Evolutionary conservation across 805 yeast species (phyloP).

Genomic region (Vanderwaltozyma yarrowii): DNA sequence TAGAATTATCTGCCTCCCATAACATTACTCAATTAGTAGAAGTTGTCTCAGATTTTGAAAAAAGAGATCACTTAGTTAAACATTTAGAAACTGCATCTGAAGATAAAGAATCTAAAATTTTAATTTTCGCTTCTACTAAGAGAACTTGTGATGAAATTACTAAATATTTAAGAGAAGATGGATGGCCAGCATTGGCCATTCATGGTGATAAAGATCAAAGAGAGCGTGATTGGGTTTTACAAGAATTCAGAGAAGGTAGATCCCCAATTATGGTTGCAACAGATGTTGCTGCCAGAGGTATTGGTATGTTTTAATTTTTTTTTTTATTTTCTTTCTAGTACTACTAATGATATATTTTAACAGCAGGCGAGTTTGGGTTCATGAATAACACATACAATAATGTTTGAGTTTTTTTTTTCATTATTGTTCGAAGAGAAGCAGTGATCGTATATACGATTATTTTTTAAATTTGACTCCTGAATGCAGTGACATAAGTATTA

Average conservation of each 20-base stretch:
- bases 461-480: neutral
- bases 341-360: slow-evolving; percentile 5
- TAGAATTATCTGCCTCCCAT: slow-evolving; percentile 94
- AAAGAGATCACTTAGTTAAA: slow-evolving; percentile 80
- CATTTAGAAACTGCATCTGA: slow-evolving; percentile 73
- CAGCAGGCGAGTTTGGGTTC: neutral
- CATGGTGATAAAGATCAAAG: slow-evolving; percentile 98
- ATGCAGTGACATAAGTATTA: no score
- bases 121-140: slow-evolving; percentile 93
- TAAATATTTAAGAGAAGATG: slow-evolving; percentile 82
- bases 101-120: slow-evolving; percentile 61
- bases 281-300: slow-evolving; percentile 99
- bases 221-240: slow-evolving; percentile 98
- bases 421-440: neutral
- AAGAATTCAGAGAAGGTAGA: slow-evolving; percentile 84
- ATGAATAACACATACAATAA: neutral
- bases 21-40: slow-evolving; percentile 90
- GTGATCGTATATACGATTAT: neutral
- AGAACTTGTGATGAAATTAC: slow-evolving; percentile 97
- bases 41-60: slow-evolving; percentile 84
- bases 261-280: slow-evolving; percentile 98
- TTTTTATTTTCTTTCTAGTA: slow-evolving; percentile 4
- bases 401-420: neutral
- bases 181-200: slow-evolving; percentile 97
- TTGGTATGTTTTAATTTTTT: slow-evolving; percentile 62